A percentile compares a stretch with the other conserved stretches of the same genome.
Conservation (phyloP, 2,329 filamentous ascomycete species). For the Botryotinia globosa region DNA sequence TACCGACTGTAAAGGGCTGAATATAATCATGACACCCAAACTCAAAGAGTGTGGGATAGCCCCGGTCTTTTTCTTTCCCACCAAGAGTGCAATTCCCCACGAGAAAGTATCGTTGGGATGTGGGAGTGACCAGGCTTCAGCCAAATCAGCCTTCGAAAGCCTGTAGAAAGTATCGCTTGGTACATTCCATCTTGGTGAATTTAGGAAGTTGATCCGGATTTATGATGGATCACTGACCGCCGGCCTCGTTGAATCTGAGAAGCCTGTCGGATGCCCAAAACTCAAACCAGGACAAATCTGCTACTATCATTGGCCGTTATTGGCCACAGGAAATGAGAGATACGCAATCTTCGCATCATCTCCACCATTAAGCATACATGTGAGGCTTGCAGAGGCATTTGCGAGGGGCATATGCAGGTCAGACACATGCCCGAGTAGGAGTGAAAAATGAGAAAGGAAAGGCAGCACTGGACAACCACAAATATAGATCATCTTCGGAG, state of each 20-base stretch:
- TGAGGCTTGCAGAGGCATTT: slow-evolving; percentile 7
- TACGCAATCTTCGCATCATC: slow-evolving; percentile 19
- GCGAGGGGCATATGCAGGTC: slow-evolving; percentile 17
- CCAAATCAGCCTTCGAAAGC: not conserved
- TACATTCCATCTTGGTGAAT: not conserved
- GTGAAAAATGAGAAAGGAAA: slow-evolving; percentile 8
- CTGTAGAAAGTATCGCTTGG: not conserved
- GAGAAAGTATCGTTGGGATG: not conserved
- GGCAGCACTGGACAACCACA: slow-evolving; percentile 2
- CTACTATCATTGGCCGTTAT: not conserved
- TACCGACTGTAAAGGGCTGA: not conserved
- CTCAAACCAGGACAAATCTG: not conserved
- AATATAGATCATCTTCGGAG: slow-evolving; percentile 3
- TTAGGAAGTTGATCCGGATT: not conserved
- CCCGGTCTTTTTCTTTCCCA: not conserved
- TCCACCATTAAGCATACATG: slow-evolving; percentile 1
- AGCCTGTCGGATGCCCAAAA: not conserved
- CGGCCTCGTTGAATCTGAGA: not conserved
- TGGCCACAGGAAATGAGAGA: slow-evolving; percentile 16
- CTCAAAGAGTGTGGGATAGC: not conserved
- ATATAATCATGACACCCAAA: not conserved
- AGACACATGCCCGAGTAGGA: slow-evolving; percentile 14
- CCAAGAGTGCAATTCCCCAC: not conserved
- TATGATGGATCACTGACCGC: not conserved
- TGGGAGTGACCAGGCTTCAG: not conserved